Conservation (phyloP, 768 basidiomycete genomes). For the Phanerodontia chrysosporium region DNA sequence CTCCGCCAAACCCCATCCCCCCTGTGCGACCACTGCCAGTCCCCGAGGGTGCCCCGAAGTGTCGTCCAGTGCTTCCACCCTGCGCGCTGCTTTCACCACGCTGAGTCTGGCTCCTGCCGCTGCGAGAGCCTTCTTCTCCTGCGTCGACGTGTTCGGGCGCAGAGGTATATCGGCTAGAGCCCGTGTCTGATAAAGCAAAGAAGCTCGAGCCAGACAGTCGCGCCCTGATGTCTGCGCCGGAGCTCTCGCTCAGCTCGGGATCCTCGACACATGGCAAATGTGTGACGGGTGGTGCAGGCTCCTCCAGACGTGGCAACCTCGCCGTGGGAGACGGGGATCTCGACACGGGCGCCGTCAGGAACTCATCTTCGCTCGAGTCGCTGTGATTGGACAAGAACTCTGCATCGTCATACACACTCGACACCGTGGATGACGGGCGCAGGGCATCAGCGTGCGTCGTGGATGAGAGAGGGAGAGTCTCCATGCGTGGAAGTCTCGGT, state of each 20-base stretch:
- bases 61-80: slow-evolving; percentile 14
- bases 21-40: slow-evolving; percentile 22
- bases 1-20: slow-evolving; percentile 19
- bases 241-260: slow-evolving; percentile 3
- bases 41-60: slow-evolving; percentile 18
- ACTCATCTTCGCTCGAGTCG: slow-evolving; percentile 8
- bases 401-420: slow-evolving; percentile 1
- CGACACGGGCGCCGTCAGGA: neutral
- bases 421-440: neutral
- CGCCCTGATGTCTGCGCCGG: slow-evolving; percentile 7
- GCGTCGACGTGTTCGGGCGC: slow-evolving; percentile 6
- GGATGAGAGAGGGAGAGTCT: slow-evolving; percentile 4
- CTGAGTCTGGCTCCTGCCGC: neutral
- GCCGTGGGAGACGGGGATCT: neutral
- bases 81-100: slow-evolving; percentile 3
- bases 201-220: slow-evolving; percentile 5
- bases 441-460: neutral
- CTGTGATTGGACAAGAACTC: slow-evolving; percentile 11
- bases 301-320: neutral
- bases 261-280: neutral
- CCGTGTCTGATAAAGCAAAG: neutral
- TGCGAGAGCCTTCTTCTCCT: neutral
- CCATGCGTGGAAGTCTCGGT: slow-evolving; percentile 8
- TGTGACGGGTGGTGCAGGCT: neutral
- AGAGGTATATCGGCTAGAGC: slow-evolving; percentile 5